Conservation (phyloP, 2,329 filamentous ascomycete genomes). For the Hysterium pulicare region DNA sequence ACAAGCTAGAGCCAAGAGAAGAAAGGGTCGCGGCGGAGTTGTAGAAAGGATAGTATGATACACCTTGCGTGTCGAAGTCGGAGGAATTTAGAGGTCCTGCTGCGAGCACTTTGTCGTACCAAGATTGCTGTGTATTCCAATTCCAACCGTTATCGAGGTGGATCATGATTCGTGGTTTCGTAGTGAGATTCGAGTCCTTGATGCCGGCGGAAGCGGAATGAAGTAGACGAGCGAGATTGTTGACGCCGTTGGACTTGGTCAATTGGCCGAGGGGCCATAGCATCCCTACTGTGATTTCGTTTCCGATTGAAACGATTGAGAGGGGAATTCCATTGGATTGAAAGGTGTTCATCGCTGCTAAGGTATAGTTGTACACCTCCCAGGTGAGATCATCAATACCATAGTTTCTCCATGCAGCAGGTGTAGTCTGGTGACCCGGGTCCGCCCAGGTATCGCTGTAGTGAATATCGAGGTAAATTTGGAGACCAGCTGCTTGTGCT, state of each 20-base stretch:
- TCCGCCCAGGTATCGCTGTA: slow-evolving; percentile 71
- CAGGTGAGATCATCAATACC: slow-evolving; percentile 57
- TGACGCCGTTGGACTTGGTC: slow-evolving; percentile 42
- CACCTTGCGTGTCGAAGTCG: slow-evolving; percentile 69
- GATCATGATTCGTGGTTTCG: slow-evolving; percentile 67
- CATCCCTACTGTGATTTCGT: slow-evolving; percentile 67
- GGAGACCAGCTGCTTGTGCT: slow-evolving; percentile 60
- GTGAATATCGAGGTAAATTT: slow-evolving; percentile 62
- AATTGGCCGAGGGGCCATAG: slow-evolving; percentile 63
- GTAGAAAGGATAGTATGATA: slow-evolving; percentile 74
- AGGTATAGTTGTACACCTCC: slow-evolving; percentile 67
- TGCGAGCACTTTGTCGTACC: slow-evolving; percentile 54
- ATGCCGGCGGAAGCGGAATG: slow-evolving; percentile 63
- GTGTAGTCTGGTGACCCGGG: slow-evolving; percentile 60
- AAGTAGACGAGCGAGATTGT: slow-evolving; percentile 62
- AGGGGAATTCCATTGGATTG: slow-evolving; percentile 54
- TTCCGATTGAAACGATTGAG: slow-evolving; percentile 66
- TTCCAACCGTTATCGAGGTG: slow-evolving; percentile 76
- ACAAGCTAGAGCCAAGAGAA: slow-evolving; percentile 53
- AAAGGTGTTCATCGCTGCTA: slow-evolving; percentile 60
- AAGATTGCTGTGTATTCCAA: slow-evolving; percentile 63
- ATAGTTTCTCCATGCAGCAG: slow-evolving; percentile 59
- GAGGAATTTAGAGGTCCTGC: slow-evolving; percentile 37
- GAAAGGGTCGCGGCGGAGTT: slow-evolving; percentile 57
- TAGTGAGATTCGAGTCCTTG: slow-evolving; percentile 57